These are phyloP conservation scores for Umbelopsis sp. DNA, from an alignment of 192 early-diverging fungal genomes.

Conservation along the genomic window DNA sequence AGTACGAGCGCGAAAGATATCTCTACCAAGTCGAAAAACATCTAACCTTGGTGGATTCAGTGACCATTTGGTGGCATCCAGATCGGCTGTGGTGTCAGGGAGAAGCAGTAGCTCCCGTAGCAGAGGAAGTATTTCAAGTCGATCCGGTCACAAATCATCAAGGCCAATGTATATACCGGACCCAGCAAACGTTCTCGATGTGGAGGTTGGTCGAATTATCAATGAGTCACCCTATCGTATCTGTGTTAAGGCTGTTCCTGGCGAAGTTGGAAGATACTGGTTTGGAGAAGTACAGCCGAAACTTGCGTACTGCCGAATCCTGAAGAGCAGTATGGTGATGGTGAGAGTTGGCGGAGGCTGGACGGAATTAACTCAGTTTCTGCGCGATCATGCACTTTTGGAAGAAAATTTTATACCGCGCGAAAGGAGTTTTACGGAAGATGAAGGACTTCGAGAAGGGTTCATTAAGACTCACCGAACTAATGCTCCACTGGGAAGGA, in stretches of 20 bases:
- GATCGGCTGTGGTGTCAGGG: background rate
- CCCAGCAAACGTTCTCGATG: constrained; percentile 57
- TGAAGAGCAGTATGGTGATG: constrained; percentile 66
- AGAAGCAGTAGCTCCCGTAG: background rate
- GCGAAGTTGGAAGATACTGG: constrained; percentile 64
- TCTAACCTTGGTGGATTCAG: background rate
- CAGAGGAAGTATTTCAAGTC: background rate
- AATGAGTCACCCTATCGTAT: constrained; percentile 61
- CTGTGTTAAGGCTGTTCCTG: constrained; percentile 46
- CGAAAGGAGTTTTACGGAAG: constrained; percentile 24
- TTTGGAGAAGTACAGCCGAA: constrained; percentile 70
- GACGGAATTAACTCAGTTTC: constrained; percentile 38
- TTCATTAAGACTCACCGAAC: constrained; percentile 27
- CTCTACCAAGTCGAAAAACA: background rate
- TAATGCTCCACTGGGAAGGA: constrained; percentile 9
- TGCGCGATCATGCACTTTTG: constrained; percentile 36
- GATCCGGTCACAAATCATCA: background rate
- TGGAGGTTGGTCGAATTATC: constrained; percentile 59
- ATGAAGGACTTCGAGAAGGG: constrained; percentile 31
- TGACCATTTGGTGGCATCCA: background rate
- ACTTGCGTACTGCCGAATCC: constrained; percentile 63
- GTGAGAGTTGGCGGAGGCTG: constrained; percentile 65
- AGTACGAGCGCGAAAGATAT: background rate
- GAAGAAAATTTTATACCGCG: constrained; percentile 35
- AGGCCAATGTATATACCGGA: constrained; percentile 44